Evolutionary conservation across 306 rosid species (phyloP).

Genomic region (Benincasa hispida): DNA sequence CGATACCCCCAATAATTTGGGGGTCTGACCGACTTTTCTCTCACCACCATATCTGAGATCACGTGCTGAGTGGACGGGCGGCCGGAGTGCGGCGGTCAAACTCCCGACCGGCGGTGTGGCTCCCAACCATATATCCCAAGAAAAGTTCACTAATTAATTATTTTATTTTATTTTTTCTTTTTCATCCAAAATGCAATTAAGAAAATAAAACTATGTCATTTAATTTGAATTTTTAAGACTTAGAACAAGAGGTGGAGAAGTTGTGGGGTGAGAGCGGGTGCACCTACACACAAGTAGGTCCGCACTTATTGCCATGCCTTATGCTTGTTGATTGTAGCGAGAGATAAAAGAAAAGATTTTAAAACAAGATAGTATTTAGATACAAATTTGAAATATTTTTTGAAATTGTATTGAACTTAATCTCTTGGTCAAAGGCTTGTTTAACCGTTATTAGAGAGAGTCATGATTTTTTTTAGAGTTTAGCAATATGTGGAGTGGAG

Average conservation of each 20-base stretch:
- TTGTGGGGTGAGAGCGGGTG: constrained; percentile 34
- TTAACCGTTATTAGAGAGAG: too few relatives aligned
- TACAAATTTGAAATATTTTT: too few relatives aligned
- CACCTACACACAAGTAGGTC: constrained; percentile 53
- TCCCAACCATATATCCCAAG: neutral
- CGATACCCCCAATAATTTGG: neutral
- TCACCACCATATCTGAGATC: constrained; percentile 2
- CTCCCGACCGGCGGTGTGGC: constrained; percentile 29
- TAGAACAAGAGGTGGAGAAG: constrained; percentile 6
- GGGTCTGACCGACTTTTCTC: neutral
- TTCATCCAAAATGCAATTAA: neutral
- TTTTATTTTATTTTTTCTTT: neutral
- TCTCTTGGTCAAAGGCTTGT: too few relatives aligned
- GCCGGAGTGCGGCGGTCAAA: constrained; percentile 23
- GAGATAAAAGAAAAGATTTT: too few relatives aligned
- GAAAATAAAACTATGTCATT: neutral
- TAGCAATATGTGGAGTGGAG: rapidly evolving
- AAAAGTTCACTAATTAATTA: neutral
- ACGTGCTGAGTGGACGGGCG: constrained; percentile 14
- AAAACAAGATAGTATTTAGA: too few relatives aligned
- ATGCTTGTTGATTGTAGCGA: too few relatives aligned
- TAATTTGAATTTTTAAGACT: neutral
- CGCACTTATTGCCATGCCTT: neutral
- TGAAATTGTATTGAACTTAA: too few relatives aligned
- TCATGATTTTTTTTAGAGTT: too few relatives aligned